Evolutionary conservation across 2,329 filamentous ascomycete genomes (phyloP).

Genomic region (Curvularia sp.): DNA sequence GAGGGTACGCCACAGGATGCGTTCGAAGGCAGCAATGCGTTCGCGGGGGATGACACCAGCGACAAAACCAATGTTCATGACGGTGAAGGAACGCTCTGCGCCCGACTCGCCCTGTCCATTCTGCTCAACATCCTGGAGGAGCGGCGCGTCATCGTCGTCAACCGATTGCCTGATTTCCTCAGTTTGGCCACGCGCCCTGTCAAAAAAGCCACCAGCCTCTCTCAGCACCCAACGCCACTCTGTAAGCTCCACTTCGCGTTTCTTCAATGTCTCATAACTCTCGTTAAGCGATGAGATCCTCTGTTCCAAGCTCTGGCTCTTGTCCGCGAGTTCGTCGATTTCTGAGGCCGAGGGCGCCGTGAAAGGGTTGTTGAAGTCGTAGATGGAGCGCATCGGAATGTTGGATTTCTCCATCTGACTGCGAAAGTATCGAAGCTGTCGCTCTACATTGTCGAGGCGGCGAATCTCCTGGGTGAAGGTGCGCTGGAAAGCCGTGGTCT

Average conservation of each 20-base stretch:
- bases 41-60: slow-evolving; percentile 94
- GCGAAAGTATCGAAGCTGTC: slow-evolving; percentile 95
- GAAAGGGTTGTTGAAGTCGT: slow-evolving; percentile 86
- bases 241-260: slow-evolving; percentile 92
- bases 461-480: slow-evolving; percentile 98
- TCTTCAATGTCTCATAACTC: slow-evolving; percentile 98
- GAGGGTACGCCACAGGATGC: slow-evolving; percentile 95
- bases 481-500: slow-evolving; percentile 92
- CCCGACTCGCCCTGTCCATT: slow-evolving; percentile 70
- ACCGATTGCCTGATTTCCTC: slow-evolving; percentile 94
- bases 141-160: slow-evolving; percentile 83
- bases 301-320: slow-evolving; percentile 90
- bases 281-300: slow-evolving; percentile 91
- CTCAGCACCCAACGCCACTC: slow-evolving; percentile 98
- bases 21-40: slow-evolving; percentile 92
- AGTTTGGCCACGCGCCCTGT: slow-evolving; percentile 92
- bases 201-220: slow-evolving; percentile 97
- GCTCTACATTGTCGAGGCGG: slow-evolving; percentile 95
- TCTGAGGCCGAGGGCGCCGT: slow-evolving; percentile 89
- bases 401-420: slow-evolving; percentile 92
- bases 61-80: slow-evolving; percentile 99
- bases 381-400: slow-evolving; percentile 86
- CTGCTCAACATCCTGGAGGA: slow-evolving; percentile 92
- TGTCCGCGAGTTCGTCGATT: slow-evolving; percentile 93
- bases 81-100: slow-evolving; percentile 87